Evolutionary conservation across 2,329 filamentous ascomycete species (phyloP), one percentile per base, ranked within the genome.

Genomic region (Talaromyces sp.): DNA sequence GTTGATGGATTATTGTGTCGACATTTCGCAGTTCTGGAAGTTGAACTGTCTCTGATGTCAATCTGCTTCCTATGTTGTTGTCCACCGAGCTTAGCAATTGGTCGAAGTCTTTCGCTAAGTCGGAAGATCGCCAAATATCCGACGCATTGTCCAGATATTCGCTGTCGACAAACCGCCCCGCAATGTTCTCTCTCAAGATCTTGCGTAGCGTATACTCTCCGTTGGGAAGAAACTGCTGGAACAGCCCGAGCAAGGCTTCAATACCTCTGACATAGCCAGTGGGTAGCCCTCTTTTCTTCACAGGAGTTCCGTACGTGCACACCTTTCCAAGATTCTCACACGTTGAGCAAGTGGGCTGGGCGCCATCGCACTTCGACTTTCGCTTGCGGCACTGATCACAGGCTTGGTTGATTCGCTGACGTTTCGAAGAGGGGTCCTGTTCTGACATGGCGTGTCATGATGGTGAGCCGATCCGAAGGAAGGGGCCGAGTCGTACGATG

Each of bases 221-320:
- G 50, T 64, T 64, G 33, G 62, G 62, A 19, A 64, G 56, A 14
- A 59, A 60, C 24, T 64, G 62, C 33, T 64, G 62, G 35, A 64
- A 54, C 0, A 65, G 39, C 7, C 87, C 88, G 63, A 90, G 81
- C 10, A 88, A 84, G 50, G 90, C 76, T 75, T 93, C 90, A 19
- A 93, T 80, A 0, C 89, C 89, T 39, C 90, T 85, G 63, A 93
- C 89, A 72, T 93, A 92, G 16, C 91, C 90, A n/a, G 90, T 90
- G 70, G 90, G 90, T 11, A 93, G 86, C 3, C 91, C 90, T 68
- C 90, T 84, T 75, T 92, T 92, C 76, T 91, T 92, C 8, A 89
- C 87, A 62, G 87, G 87, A 62, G 89, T 84, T 67, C 89, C 87
- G 74, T 93, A 93, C 16, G 88, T 88, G 74, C 91, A 93, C 39